These are phyloP conservation scores for Amaranthus hypochondriacus DNA, from an alignment of 148 eudicot species.

Conservation along the genomic window DNA sequence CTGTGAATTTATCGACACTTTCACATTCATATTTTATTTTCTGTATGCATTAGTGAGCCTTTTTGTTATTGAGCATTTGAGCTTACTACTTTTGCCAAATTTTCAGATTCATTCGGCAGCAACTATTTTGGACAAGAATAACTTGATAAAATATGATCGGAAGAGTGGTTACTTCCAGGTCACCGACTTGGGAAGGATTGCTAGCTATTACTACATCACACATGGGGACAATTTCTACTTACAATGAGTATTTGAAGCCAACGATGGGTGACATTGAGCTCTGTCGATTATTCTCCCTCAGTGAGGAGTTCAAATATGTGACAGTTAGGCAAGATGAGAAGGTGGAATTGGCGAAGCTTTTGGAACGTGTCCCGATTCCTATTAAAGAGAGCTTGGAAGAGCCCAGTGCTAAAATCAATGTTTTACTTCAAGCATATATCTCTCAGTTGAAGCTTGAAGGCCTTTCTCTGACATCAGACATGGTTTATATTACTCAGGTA, in stretches of 20 bases:
- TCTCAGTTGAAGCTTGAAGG: conserved; percentile 88
- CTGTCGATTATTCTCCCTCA: conserved; percentile 84
- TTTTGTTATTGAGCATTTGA: not conserved
- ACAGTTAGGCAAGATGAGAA: conserved; percentile 90
- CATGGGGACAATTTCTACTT: conserved; percentile 84
- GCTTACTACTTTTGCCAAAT: not conserved
- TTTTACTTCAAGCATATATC: conserved; percentile 82
- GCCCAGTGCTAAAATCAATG: conserved; percentile 92
- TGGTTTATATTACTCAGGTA: conserved; percentile 88
- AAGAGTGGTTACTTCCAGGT: conserved; percentile 90
- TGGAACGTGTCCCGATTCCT: conserved; percentile 86
- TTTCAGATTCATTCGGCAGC: conserved; percentile 89
- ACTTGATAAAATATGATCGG: conserved; percentile 72
- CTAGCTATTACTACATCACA: conserved; percentile 79
- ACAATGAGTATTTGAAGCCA: conserved; percentile 87
- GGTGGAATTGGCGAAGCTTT: conserved; percentile 80
- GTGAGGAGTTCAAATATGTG: conserved; percentile 88
- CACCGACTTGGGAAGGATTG: conserved; percentile 87
- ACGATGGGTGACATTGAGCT: conserved; percentile 95
- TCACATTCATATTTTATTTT: not conserved
- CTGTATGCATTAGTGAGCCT: not conserved
- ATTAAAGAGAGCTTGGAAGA: conserved; percentile 86
- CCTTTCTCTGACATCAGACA: conserved; percentile 76
- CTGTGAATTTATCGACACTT: not conserved
- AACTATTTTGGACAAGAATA: conserved; percentile 62